phyloP scores from a whole-genome alignment of 768 basidiomycete species.

The Russula earlei region DNA sequence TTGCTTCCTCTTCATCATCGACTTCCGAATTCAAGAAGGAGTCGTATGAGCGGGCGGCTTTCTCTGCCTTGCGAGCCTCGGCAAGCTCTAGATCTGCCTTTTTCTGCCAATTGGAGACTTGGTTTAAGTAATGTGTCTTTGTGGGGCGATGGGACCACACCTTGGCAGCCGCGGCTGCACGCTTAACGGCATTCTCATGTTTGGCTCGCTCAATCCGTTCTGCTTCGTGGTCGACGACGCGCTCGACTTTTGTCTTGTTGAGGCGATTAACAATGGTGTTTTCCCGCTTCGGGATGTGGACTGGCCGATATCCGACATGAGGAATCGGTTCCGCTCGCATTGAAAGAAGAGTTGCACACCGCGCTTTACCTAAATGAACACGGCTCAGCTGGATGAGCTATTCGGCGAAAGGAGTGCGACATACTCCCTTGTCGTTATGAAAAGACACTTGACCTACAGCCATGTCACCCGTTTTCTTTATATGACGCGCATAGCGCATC shows the following conservation, averaged over 20 bases:
- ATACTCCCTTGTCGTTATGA: constrained; percentile 78
- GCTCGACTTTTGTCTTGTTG: constrained; percentile 86
- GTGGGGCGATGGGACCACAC: constrained; percentile 30
- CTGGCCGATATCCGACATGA: constrained; percentile 29
- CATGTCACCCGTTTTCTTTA: constrained; percentile 95
- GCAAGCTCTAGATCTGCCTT: constrained; percentile 72
- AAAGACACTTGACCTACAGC: constrained; percentile 95
- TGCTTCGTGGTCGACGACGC: constrained; percentile 82
- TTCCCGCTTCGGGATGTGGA: constrained; percentile 71
- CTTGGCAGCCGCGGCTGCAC: constrained; percentile 55
- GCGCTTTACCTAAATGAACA: constrained; percentile 60
- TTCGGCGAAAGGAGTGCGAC: constrained; percentile 13
- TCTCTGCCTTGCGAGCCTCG: constrained; percentile 72
- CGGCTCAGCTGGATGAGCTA: neutral
- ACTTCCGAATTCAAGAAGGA: constrained; percentile 56
- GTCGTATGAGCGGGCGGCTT: constrained; percentile 83
- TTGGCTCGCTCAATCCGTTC: constrained; percentile 79
- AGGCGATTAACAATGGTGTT: constrained; percentile 87
- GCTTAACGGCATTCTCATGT: constrained; percentile 54
- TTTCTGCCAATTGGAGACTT: constrained; percentile 37
- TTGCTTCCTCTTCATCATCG: constrained; percentile 42
- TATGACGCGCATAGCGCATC: neutral
- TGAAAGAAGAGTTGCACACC: constrained; percentile 31
- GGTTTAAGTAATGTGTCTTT: neutral
- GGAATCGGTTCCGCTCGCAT: neutral